A percentile compares a stretch with the other conserved stretches of the same genome.
Conservation (phyloP, 345 rosid species). For the Atalantia buxifolia region DNA sequence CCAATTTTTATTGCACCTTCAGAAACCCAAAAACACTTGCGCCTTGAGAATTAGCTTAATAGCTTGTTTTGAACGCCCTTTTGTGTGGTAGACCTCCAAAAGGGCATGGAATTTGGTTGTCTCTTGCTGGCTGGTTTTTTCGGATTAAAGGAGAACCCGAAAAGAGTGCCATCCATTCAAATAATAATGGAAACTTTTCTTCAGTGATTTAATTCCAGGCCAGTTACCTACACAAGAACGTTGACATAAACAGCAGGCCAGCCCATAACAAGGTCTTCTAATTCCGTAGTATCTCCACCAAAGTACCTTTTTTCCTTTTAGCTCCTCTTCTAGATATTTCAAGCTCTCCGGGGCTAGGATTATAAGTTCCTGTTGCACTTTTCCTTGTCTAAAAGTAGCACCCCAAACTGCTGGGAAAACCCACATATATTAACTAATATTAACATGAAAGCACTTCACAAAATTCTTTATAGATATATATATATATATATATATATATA, state of each 20-base stretch:
- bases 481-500: no score
- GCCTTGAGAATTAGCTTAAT: no score
- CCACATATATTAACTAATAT: not conserved
- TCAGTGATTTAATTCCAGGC: slow-evolving; percentile 7
- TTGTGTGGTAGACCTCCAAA: no score
- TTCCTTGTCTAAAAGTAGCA: slow-evolving; percentile 11
- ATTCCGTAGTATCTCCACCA: slow-evolving; percentile 34
- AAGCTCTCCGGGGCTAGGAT: slow-evolving; percentile 7
- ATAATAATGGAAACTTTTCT: slow-evolving; percentile 16
- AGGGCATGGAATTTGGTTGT: no score
- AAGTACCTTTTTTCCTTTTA: slow-evolving; percentile 37
- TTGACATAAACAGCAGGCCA: slow-evolving; percentile 20
- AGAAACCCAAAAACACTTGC: no score
- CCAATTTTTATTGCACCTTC: no score
- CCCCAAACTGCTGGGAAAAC: slow-evolving; percentile 16
- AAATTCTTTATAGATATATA: no score
- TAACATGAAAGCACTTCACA: no score
- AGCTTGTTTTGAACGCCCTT: no score
- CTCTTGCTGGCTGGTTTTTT: no score
- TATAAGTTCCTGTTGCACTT: slow-evolving; percentile 24
- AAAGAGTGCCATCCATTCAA: no score
- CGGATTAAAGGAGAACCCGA: no score
- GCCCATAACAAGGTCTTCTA: slow-evolving; percentile 33
- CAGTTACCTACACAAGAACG: slow-evolving; percentile 18
- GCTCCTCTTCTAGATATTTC: slow-evolving; percentile 29